Evolutionary conservation across 768 basidiomycete species (phyloP), one percentile per base, ranked within the genome.

Genomic region (Imleria badia): DNA sequence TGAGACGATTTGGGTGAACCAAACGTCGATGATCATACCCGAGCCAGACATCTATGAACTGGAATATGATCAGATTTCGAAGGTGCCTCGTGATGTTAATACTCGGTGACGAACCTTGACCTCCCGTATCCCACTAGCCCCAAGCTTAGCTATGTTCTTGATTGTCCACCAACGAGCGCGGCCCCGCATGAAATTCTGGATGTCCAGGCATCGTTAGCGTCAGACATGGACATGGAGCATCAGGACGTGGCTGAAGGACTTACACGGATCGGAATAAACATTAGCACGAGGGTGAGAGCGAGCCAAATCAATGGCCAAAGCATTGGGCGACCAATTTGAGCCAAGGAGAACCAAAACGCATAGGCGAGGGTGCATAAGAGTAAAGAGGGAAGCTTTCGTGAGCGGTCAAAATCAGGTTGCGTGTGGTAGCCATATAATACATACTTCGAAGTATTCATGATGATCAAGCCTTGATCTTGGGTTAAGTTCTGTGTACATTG

Each of bases 31-130:
- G 38, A 30, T 64, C 80, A 49, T 68, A 89, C 89, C 89, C 91
- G 66, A 93, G 77, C 91, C 91, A 94, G 82, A 92, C 91, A 75
- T 92, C 91, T 12, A 87, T 73, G 66, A 94, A 94, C 85, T 89
- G 54, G 0, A 45, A 47, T 20, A 31, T 11, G 23, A 48, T 60
- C 55, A 56, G 54, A 55, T 34, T 42, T 41, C 7, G 23, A 44
- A 34, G 39, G 7, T 30, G 23, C 22, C 9, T 31, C n/a, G 45
- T 40, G 33, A 51, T 40, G 47, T 26, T 35, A 15, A 33, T 9
- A 40, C n/a, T 20, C 11, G 29, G 9, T 14, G 34, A 58, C 52
- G 63, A 59, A 90, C 90, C 80, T 92, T 91, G 52, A 95, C 93
- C 14, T 74, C 76, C 45, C 79, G 79, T 36, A 76, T 76, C 3